These are phyloP conservation scores for Macadamia integrifolia DNA, from an alignment of 164 flowering plant genomes.

Conservation along the genomic window DNA sequence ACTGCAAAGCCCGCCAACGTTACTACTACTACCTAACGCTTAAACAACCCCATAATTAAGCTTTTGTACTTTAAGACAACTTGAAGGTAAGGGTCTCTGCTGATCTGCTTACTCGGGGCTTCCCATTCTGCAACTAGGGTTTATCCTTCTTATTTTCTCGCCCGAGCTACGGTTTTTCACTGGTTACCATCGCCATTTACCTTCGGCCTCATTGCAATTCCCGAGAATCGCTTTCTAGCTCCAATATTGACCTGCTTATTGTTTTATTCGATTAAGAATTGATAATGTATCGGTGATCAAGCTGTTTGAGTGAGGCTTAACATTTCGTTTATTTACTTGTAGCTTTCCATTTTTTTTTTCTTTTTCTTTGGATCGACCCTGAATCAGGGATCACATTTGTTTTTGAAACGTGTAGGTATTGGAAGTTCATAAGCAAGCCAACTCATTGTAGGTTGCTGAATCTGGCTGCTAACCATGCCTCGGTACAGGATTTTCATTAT, in stretches of 20 bases:
- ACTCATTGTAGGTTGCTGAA: background rate
- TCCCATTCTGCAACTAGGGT: background rate
- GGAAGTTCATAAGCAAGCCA: too few relatives aligned
- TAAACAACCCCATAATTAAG: too few relatives aligned
- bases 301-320: background rate
- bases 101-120: too few relatives aligned
- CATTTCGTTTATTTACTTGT: background rate
- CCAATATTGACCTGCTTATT: background rate
- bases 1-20: too few relatives aligned
- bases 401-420: too few relatives aligned
- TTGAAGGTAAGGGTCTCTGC: too few relatives aligned
- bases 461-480: conserved; percentile 5
- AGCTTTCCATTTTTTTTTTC: background rate
- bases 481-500: conserved; percentile 5
- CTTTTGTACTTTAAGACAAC: too few relatives aligned
- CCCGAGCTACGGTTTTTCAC: background rate
- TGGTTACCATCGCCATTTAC: background rate
- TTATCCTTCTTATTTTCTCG: background rate
- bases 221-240: background rate
- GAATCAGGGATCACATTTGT: too few relatives aligned
- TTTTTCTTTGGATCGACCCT: background rate
- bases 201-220: background rate
- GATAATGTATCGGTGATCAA: background rate
- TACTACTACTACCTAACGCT: too few relatives aligned
- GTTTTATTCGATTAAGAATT: too few relatives aligned